Evolutionary conservation across 805 yeast species (phyloP).

Genomic region (Priceomyces castillae): DNA sequence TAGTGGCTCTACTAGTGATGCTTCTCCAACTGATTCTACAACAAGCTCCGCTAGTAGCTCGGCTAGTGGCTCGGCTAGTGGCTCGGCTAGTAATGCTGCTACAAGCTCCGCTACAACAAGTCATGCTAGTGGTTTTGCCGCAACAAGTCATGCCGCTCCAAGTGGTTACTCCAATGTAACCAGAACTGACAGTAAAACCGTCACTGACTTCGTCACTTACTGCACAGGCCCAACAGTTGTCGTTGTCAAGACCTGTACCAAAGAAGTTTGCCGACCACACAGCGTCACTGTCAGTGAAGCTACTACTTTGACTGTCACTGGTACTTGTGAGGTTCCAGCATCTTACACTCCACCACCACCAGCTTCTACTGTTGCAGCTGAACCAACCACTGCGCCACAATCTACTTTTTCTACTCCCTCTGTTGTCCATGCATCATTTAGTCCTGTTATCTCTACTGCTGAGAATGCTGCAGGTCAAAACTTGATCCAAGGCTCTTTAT

Average conservation of each 20-base stretch:
- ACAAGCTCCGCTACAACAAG: too few species aligned
- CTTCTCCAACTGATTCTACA: too few species aligned
- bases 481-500: slow-evolving; percentile 11
- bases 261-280: slow-evolving; percentile 15
- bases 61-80: too few species aligned
- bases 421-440: slow-evolving; percentile 2
- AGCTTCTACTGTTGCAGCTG: slow-evolving; percentile 1
- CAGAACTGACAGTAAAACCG: slow-evolving; percentile 43
- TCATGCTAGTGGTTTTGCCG: too few species aligned
- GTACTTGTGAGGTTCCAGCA: slow-evolving; percentile 67
- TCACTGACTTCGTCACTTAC: slow-evolving; percentile 54
- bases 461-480: slow-evolving; percentile 25
- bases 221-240: slow-evolving; percentile 70
- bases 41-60: too few species aligned
- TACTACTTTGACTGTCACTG: slow-evolving; percentile 76
- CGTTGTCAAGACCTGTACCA: slow-evolving; percentile 46
- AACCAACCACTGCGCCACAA: background rate
- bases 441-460: slow-evolving; percentile 29
- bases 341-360: slow-evolving; percentile 15
- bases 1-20: too few species aligned
- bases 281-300: slow-evolving; percentile 69
- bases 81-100: too few species aligned
- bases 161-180: slow-evolving; percentile 4
- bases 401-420: background rate
- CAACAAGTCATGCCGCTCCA: too few species aligned